Conservation (phyloP, 2,329 filamentous ascomycete species). For the Diplodia mutila region DNA sequence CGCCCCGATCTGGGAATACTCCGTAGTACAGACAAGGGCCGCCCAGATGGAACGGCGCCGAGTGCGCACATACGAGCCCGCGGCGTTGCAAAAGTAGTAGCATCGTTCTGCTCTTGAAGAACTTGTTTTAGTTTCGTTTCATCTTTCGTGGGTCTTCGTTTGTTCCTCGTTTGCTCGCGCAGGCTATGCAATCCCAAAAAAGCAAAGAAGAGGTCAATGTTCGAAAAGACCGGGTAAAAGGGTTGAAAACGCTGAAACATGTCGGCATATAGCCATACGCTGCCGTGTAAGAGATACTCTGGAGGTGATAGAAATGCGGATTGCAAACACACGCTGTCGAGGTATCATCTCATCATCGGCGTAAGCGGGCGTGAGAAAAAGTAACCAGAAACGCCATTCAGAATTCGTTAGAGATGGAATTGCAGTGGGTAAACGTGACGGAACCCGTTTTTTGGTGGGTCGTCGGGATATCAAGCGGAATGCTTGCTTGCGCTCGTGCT, state of each 20-base stretch:
- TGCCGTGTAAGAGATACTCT: slow-evolving; percentile 15
- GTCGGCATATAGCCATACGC: neutral
- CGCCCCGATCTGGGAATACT: neutral
- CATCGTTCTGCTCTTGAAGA: slow-evolving; percentile 8
- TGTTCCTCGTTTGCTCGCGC: slow-evolving; percentile 24
- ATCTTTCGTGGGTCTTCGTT: slow-evolving; percentile 26
- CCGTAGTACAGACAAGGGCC: neutral
- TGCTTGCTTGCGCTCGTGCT: slow-evolving; percentile 25
- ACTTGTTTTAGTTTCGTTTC: slow-evolving; percentile 20
- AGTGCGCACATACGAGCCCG: neutral
- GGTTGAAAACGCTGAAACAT: slow-evolving; percentile 1
- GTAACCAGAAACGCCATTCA: slow-evolving; percentile 15
- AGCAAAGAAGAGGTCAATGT: slow-evolving; percentile 21
- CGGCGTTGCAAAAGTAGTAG: slow-evolving; percentile 7
- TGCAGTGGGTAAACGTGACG: slow-evolving; percentile 24
- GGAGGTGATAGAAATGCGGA: slow-evolving; percentile 17
- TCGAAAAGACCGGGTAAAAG: slow-evolving; percentile 1
- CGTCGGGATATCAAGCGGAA: slow-evolving; percentile 23
- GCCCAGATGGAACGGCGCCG: neutral
- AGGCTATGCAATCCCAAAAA: slow-evolving; percentile 25
- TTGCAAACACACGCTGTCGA: slow-evolving; percentile 25
- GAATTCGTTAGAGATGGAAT: slow-evolving; percentile 25
- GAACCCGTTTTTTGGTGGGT: slow-evolving; percentile 11
- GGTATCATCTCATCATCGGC: slow-evolving; percentile 26
- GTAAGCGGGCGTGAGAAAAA: slow-evolving; percentile 21